A percentile compares a stretch with the other conserved stretches of the same genome.
These are phyloP conservation scores for Stramenopiles sp. DNA, from an alignment of 352 stramenopile species.

Conservation along the genomic window DNA sequence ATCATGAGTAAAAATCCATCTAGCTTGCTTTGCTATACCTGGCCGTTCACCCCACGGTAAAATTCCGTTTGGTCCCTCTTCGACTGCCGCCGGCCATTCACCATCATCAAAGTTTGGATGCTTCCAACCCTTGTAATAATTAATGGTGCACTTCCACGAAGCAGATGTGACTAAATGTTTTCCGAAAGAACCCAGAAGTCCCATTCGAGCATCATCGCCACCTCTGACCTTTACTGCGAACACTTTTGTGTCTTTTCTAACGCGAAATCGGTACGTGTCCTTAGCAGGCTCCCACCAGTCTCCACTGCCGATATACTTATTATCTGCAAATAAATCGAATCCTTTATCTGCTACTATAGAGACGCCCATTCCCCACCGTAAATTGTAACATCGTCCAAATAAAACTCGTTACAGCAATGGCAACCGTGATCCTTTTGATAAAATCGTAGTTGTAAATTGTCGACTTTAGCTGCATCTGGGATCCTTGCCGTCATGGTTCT, in stretches of 20 bases:
- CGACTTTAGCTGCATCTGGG: background rate
- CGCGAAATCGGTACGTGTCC: background rate
- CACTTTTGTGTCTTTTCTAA: background rate
- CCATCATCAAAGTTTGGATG: background rate
- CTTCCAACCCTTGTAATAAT: too few species aligned
- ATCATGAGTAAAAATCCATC: background rate
- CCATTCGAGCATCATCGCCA: background rate
- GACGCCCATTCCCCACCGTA: background rate
- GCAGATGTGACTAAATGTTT: background rate
- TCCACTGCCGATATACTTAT: background rate
- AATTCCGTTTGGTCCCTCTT: background rate
- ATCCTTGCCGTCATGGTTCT: background rate
- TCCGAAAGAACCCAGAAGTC: background rate
- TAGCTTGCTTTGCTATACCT: background rate
- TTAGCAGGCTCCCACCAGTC: background rate
- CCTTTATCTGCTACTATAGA: background rate
- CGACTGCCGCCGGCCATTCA: background rate
- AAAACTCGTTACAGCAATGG: background rate
- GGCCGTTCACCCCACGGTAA: background rate
- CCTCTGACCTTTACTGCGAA: background rate
- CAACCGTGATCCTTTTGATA: background rate
- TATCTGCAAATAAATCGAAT: background rate
- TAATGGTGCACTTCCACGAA: background rate
- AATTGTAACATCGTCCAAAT: background rate
- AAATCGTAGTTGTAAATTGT: background rate